These are phyloP conservation scores for Rhizopus stolonifer DNA, from an alignment of 371 early-diverging fungal genomes.

Conservation along the genomic window DNA sequence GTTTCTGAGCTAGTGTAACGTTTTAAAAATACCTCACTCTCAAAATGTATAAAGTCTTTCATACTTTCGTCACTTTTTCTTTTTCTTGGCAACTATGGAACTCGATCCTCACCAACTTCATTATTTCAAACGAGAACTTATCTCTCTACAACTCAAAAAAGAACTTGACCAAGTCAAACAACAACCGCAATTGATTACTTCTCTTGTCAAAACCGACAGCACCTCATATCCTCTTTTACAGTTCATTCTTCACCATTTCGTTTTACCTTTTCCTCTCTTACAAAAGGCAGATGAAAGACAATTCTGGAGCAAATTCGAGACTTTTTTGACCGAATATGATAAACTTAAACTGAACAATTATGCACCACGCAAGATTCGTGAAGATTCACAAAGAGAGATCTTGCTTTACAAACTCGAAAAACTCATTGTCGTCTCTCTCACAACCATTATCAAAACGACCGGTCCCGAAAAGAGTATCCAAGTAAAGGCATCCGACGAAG, in stretches of 20 bases:
- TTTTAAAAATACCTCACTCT: no score
- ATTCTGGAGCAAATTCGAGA: conserved; percentile 37
- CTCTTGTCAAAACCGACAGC: not conserved
- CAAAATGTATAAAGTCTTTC: no score
- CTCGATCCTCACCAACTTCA: conserved; percentile 22
- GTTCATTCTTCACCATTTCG: conserved; percentile 30
- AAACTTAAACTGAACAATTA: conserved; percentile 33
- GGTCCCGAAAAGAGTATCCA: conserved; percentile 43
- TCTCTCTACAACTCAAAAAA: conserved; percentile 12
- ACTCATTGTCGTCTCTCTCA: conserved; percentile 31
- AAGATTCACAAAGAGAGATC: conserved; percentile 34
- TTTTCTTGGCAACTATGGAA: conserved; percentile 16
- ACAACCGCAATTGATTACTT: not conserved
- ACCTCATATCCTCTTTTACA: conserved; percentile 34
- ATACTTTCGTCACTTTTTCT: no score
- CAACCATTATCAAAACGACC: conserved; percentile 40
- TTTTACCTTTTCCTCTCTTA: conserved; percentile 42
- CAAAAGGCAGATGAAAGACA: conserved; percentile 27
- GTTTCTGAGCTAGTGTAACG: no score
- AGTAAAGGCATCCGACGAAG: conserved; percentile 6
- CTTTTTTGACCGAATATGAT: conserved; percentile 36
- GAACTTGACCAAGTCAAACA: conserved; percentile 14
- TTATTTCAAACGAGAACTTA: conserved; percentile 30
- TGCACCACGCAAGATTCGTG: conserved; percentile 22
- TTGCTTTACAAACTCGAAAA: conserved; percentile 41